These are phyloP conservation scores for Mrakia hoshinonis DNA, from an alignment of 768 basidiomycete species.

Conservation along the genomic window DNA sequence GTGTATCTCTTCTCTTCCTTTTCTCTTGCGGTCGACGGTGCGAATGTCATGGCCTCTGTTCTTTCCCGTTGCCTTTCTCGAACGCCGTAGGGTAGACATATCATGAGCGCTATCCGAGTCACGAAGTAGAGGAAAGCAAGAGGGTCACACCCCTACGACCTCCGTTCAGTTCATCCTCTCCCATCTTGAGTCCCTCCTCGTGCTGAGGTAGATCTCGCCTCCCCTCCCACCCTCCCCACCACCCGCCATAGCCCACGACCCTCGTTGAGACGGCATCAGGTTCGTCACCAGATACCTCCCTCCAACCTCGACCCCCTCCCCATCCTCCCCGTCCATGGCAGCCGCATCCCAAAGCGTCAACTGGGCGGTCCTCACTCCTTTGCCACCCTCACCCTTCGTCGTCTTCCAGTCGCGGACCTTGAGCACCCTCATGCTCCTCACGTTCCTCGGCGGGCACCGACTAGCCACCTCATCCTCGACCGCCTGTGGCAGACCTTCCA, in stretches of 20 bases:
- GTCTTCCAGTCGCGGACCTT: constrained; percentile 58
- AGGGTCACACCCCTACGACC: too few species aligned
- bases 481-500: constrained; percentile 50
- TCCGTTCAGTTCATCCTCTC: constrained; percentile 4
- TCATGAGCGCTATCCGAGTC: too few species aligned
- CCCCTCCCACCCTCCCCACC: constrained; percentile 39
- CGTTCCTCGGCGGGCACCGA: constrained; percentile 62
- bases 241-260: constrained; percentile 55
- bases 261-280: constrained; percentile 56
- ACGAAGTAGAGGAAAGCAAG: too few species aligned
- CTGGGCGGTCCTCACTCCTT: constrained; percentile 56
- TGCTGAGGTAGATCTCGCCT: constrained; percentile 60
- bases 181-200: constrained; percentile 54
- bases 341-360: constrained; percentile 76
- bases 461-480: constrained; percentile 66
- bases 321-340: constrained; percentile 44
- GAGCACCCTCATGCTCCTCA: constrained; percentile 67
- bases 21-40: too few species aligned
- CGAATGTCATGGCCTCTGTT: too few species aligned
- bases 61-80: too few species aligned
- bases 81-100: too few species aligned
- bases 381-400: constrained; percentile 45
- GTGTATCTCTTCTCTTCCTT: too few species aligned
- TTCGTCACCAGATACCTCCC: constrained; percentile 66
- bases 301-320: constrained; percentile 52